Conservation (phyloP, 148 eudicot species). For the Dysphania ambrosioides region DNA sequence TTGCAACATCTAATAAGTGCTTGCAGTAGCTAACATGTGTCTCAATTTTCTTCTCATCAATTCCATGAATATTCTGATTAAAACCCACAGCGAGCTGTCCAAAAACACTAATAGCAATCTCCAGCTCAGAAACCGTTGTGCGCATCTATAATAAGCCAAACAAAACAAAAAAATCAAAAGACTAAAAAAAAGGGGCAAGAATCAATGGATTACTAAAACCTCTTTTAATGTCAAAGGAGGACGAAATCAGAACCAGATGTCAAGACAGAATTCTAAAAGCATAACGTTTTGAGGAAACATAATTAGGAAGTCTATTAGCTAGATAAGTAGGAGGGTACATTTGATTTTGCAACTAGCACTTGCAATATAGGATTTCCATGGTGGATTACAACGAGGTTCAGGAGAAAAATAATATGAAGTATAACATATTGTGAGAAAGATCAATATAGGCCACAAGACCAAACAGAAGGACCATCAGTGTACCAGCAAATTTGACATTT, state of each 20-base stretch:
- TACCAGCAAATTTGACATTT: background rate
- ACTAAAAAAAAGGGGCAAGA: conserved; percentile 4
- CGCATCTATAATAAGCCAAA: conserved; percentile 52
- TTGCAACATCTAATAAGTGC: conserved; percentile 80
- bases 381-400: background rate
- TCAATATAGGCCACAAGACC: background rate
- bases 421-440: background rate
- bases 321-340: background rate
- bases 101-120: conserved; percentile 86
- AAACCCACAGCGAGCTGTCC: conserved; percentile 80
- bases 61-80: conserved; percentile 77
- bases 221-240: background rate
- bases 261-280: background rate
- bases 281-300: background rate
- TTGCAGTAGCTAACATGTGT: conserved; percentile 96
- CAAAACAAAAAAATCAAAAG: background rate
- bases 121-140: conserved; percentile 74
- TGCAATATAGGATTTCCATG: background rate
- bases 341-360: background rate
- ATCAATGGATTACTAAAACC: background rate
- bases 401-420: background rate
- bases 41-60: conserved; percentile 95
- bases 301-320: background rate
- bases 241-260: background rate
- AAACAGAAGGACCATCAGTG: background rate